Conservation (phyloP, 108 stramenopile genomes). For the Fistulifera solaris region DNA sequence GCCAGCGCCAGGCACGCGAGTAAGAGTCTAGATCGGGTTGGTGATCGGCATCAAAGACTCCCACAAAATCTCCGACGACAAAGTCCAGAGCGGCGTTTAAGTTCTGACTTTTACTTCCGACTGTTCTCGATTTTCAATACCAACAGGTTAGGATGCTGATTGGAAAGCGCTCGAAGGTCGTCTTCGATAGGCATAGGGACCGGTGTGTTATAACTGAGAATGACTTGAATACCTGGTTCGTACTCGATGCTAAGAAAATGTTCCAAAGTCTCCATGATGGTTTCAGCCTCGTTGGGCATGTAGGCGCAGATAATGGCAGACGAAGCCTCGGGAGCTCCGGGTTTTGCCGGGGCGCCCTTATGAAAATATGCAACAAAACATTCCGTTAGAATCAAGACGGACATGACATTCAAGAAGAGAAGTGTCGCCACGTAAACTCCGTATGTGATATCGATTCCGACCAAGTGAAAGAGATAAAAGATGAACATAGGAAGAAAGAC, state of each 20-base stretch:
- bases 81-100: constrained; percentile 1
- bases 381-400: neutral
- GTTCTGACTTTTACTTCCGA: neutral
- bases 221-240: neutral
- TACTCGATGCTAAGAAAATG: neutral
- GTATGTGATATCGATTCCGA: neutral
- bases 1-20: constrained; percentile 3
- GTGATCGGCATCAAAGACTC: constrained; percentile 4
- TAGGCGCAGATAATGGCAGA: constrained; percentile 5
- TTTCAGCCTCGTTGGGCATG: constrained; percentile 1
- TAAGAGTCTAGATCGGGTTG: neutral
- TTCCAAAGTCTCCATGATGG: constrained; percentile 1
- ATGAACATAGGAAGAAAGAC: no score
- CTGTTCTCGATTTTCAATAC: neutral
- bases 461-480: no score
- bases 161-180: neutral
- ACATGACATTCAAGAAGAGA: neutral
- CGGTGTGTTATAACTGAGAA: constrained; percentile 3
- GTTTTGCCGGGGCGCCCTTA: neutral
- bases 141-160: neutral
- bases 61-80: constrained; percentile 2
- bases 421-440: neutral
- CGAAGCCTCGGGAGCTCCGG: neutral
- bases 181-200: neutral
- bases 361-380: constrained; percentile 3